Conservation (phyloP, 768 basidiomycete species). For the Krasilnikovozyma curviuscula region DNA sequence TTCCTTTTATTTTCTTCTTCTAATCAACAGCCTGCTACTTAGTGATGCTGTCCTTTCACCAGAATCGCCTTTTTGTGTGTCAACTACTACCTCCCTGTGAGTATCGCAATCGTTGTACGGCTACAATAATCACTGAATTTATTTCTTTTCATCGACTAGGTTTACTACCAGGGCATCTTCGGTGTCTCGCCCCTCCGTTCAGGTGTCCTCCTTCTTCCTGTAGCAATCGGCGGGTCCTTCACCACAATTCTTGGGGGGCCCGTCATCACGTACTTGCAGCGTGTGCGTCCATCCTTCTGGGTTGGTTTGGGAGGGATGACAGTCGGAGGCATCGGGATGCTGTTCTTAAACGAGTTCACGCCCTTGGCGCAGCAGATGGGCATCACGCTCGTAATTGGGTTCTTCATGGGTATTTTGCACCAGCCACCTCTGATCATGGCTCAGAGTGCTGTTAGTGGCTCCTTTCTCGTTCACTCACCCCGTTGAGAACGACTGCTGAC, state of each 20-base stretch:
- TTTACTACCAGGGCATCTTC: conserved; percentile 12
- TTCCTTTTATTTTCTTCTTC: too few relatives aligned
- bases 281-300: neutral
- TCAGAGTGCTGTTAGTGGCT: too few relatives aligned
- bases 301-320: neutral
- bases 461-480: too few relatives aligned
- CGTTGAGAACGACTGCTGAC: too few relatives aligned
- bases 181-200: conserved; percentile 12
- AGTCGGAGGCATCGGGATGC: conserved; percentile 14
- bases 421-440: conserved; percentile 8
- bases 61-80: conserved; percentile 14
- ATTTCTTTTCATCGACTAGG: neutral
- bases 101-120: neutral
- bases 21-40: too few relatives aligned
- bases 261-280: neutral
- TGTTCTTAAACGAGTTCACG: conserved; percentile 14
- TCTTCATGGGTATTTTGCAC: conserved; percentile 14
- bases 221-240: conserved; percentile 16
- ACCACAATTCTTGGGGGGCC: conserved; percentile 11
- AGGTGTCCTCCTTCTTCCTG: conserved; percentile 16
- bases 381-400: conserved; percentile 12
- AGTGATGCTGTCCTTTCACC: too few relatives aligned
- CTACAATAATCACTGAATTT: neutral
- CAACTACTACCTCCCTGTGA: conserved; percentile 11
- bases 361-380: conserved; percentile 12